Base-by-base conservation (phyloP, 1,284 basidiomycete species). In the Hemileia vastatrix region DNA sequence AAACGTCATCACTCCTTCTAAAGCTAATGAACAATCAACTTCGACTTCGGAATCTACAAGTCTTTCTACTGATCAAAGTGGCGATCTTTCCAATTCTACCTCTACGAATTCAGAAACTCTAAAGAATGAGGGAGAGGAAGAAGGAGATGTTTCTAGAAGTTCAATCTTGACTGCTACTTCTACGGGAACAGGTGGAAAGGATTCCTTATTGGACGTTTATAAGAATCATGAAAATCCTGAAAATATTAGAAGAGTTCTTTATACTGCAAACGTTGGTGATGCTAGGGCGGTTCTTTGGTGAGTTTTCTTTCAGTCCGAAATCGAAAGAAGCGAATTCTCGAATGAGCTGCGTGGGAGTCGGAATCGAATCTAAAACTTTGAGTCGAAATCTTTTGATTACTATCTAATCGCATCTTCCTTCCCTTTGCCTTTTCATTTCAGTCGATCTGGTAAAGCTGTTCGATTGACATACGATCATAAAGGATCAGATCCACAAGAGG, bases 391-490 rank as follows among this genome's bases (percentile, higher is more conserved):
- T 47, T 47, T 47, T 19, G 18, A 19, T 47, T 19, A 19, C 19
- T 23, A 47, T 23, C 45, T 47, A 23, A 19, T 47, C 18, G 45
- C 45, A 47, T 19, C 45, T 19, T 19, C 18, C 18, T 47, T 23
- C 19, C 45, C 45, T 19, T 23, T 47, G 45, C 18, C 45, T 23
- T 53, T 21, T n/a, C 49, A 15, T 55, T 27, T n/a, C 52, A 71
- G 71, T 54, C 72, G 73, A 15, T 66, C 66, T 6, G 74, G 73
- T 5, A 67, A 68, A 54, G 74, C 74, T 1, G 63, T 75, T 8
- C 70, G 73, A 3, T 66, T 75, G 31, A 75, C 72, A 4, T 75
- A 75, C 60, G 74, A 75, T 49, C 74, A 75, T 68, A 75, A 75
- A 52, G 74, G 73, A 19, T 70, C 71, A 1, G 74, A 75, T 56